phyloP scores from a whole-genome alignment of 306 rosid species.

The Cucumis sativus region DNA sequence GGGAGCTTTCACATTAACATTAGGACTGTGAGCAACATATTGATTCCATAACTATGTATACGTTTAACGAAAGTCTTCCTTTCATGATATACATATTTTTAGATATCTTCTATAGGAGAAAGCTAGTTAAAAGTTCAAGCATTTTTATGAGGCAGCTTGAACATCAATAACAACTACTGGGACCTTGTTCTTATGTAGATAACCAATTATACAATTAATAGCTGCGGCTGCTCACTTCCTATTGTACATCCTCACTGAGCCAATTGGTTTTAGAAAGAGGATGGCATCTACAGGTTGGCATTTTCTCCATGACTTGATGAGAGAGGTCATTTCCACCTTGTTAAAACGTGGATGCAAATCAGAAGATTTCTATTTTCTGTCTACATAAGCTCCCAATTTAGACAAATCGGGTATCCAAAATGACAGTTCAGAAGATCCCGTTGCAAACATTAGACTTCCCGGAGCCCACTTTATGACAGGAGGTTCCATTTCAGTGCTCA shows the following conservation, averaged over 20 bases:
- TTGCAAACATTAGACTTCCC: conserved; percentile 79
- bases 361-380: conserved; percentile 45
- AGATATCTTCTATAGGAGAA: not conserved
- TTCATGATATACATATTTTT: not conserved
- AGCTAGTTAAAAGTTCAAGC: not conserved
- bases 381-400: conserved; percentile 72
- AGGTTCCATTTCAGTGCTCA: conserved; percentile 81
- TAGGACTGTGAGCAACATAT: not conserved
- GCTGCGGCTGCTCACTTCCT: not conserved
- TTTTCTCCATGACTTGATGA: conserved; percentile 1
- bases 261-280: not conserved
- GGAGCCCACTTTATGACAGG: conserved; percentile 94
- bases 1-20: not conserved
- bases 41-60: not conserved
- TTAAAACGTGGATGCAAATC: not conserved
- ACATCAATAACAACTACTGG: not conserved
- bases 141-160: not conserved
- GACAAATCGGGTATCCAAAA: conserved; percentile 95
- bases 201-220: not conserved
- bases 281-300: not conserved
- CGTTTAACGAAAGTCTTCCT: not conserved
- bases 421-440: conserved; percentile 86
- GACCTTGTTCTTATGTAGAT: not conserved
- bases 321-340: not conserved
- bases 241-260: not conserved